Evolutionary conservation across 352 stramenopile species (phyloP).

Genomic region (Phytophthora rubi): DNA sequence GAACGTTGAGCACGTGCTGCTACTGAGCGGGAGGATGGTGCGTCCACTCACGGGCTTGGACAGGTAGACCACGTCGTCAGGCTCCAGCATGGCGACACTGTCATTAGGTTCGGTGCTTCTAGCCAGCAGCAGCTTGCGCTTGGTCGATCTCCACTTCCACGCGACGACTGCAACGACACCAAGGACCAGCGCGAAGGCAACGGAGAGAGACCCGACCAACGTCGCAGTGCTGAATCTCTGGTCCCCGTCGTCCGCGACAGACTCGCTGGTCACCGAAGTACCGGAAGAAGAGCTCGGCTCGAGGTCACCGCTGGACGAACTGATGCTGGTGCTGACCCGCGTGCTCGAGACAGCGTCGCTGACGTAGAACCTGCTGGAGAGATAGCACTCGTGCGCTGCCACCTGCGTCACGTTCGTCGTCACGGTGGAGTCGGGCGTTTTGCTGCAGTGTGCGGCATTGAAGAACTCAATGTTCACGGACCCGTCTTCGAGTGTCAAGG

Average conservation of each 20-base stretch:
- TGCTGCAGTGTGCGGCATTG: slow-evolving; percentile 17
- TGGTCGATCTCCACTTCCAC: slow-evolving; percentile 32
- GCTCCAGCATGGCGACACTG: slow-evolving; percentile 41
- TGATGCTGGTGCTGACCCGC: slow-evolving; percentile 3
- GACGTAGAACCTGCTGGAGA: slow-evolving; percentile 36
- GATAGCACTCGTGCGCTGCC: slow-evolving; percentile 26
- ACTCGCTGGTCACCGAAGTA: background rate
- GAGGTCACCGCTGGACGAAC: slow-evolving; percentile 1
- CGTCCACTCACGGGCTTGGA: slow-evolving; percentile 28
- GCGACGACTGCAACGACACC: slow-evolving; percentile 14
- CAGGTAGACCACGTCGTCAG: slow-evolving; percentile 30
- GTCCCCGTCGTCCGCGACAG: background rate
- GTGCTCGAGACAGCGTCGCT: background rate
- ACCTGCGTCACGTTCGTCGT: slow-evolving; percentile 8
- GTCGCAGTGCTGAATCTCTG: slow-evolving; percentile 1
- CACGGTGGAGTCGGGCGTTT: background rate
- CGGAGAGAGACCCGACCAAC: slow-evolving; percentile 7
- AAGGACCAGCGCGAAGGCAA: slow-evolving; percentile 21
- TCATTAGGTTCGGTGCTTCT: slow-evolving; percentile 21
- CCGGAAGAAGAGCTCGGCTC: background rate
- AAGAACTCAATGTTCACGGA: slow-evolving; percentile 35
- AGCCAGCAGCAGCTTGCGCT: slow-evolving; percentile 10
- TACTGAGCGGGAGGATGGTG: slow-evolving; percentile 31
- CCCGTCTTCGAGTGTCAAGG: slow-evolving; percentile 25
- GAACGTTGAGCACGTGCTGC: slow-evolving; percentile 32